Evolutionary conservation across 2,329 filamentous ascomycete species (phyloP).

Genomic region (Colletotrichum sp.): DNA sequence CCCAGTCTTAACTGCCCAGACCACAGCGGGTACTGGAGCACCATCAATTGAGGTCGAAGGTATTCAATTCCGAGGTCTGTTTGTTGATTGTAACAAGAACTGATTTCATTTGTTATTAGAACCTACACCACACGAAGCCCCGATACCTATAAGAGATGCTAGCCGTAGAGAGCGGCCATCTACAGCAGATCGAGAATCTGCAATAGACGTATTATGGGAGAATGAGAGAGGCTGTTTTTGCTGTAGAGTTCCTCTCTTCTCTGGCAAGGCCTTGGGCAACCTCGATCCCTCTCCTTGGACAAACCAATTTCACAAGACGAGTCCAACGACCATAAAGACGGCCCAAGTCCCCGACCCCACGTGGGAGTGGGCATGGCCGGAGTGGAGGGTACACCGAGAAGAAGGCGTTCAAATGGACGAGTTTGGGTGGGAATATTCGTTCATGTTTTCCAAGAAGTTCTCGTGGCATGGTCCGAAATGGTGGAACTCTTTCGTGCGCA

Average conservation of each 20-base stretch:
- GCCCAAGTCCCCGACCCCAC: slow-evolving; percentile 93
- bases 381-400: slow-evolving; percentile 72
- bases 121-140: slow-evolving; percentile 9
- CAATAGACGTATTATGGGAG: slow-evolving; percentile 90
- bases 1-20: background rate
- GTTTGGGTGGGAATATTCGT: slow-evolving; percentile 95
- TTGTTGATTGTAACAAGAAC: background rate
- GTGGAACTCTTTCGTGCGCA: slow-evolving; percentile 94
- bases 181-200: slow-evolving; percentile 48
- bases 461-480: slow-evolving; percentile 90
- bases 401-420: slow-evolving; percentile 73
- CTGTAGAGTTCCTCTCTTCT: slow-evolving; percentile 91
- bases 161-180: background rate
- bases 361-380: slow-evolving; percentile 85
- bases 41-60: slow-evolving; percentile 22
- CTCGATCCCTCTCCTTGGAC: slow-evolving; percentile 90
- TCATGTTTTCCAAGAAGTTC: slow-evolving; percentile 76
- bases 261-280: slow-evolving; percentile 80
- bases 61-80: background rate
- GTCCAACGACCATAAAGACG: slow-evolving; percentile 74
- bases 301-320: slow-evolving; percentile 66
- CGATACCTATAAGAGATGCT: background rate
- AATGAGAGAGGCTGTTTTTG: slow-evolving; percentile 92
- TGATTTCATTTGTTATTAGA: background rate
- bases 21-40: background rate